These are phyloP conservation scores for Telfairia occidentalis DNA, from an alignment of 331 rosid species.

Conservation along the genomic window DNA sequence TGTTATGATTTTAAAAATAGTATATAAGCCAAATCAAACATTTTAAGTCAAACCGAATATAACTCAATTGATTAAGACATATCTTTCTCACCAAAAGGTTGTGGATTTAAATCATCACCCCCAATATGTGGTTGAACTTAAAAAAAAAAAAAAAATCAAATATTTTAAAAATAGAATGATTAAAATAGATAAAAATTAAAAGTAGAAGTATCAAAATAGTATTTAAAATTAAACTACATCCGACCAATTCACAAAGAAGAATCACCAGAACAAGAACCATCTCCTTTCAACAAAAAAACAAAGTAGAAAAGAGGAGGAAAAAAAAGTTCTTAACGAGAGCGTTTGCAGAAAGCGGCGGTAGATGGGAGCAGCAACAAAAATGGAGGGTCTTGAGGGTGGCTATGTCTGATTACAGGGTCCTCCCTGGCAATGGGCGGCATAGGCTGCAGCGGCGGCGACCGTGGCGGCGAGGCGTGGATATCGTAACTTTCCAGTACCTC, in stretches of 20 bases:
- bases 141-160: too few species aligned
- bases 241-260: neutral
- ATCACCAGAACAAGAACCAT: neutral
- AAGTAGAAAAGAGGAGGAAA: neutral
- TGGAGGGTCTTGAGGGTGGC: slow-evolving; percentile 14
- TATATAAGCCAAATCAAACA: too few species aligned
- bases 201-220: neutral
- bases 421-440: slow-evolving; percentile 46
- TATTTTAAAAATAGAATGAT: too few species aligned
- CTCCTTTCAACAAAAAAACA: neutral
- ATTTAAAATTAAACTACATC: neutral
- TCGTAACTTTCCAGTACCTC: slow-evolving; percentile 45
- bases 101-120: too few species aligned
- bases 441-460: slow-evolving; percentile 38
- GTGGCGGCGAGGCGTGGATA: slow-evolving; percentile 54
- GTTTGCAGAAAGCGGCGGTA: neutral
- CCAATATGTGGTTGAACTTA: too few species aligned
- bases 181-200: neutral
- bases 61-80: too few species aligned
- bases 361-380: slow-evolving; percentile 9
- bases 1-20: too few species aligned
- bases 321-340: neutral
- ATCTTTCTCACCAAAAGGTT: too few species aligned
- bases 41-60: too few species aligned
- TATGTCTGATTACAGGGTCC: slow-evolving; percentile 39